Base-by-base conservation (phyloP, 768 basidiomycete genomes). In the Pholiota conissans region DNA sequence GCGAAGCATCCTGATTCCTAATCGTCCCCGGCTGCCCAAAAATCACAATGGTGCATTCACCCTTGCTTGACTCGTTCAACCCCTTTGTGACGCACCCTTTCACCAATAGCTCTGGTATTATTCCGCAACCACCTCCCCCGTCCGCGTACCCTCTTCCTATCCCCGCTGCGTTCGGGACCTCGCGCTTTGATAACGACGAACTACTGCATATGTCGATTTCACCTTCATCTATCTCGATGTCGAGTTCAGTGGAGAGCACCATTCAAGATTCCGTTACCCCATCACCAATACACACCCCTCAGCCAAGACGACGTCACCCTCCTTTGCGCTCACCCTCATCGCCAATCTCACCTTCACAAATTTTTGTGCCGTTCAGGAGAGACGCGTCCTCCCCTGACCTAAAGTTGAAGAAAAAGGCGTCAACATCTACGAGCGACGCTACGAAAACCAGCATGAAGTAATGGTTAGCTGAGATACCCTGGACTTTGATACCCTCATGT, bases 1-100 rank as follows among this genome's bases (percentile, higher is more conserved):
- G 7, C 30, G 13, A 32, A 32, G 30, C 13, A 6, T 32, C 7
- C 30, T 32, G 13, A 32, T n/a, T n/a, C n/a, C n/a, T n/a, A n/a
- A n/a, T n/a, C n/a, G n/a, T n/a, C n/a, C n/a, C 39, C 39, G 18
- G 20, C 35, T 47, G 22, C 40, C 20, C 28, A 40, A 9, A 26
- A 9, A 16, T 32, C 10, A 56, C 27, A 27, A 77, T 75, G 75
- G 34, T 71, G 1, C 70, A 65, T 34, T 73, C 73, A 49, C 65
- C 71, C 1, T 58, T 73, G 9, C 73, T 76, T 63, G 70, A 73
- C 20, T 79, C 81, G 22, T 86, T 86, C 64, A 74, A 86, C 73
- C 84, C 84, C 37, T 80, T 81, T 64, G 81, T 79, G 20, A 76
- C 75, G 18, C 83, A 86, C 67, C 82, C 84, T 9, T 87, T 86